These are phyloP conservation scores for Fusarium sp. DNA, from an alignment of 2,329 filamentous ascomycete genomes.

Conservation along the genomic window DNA sequence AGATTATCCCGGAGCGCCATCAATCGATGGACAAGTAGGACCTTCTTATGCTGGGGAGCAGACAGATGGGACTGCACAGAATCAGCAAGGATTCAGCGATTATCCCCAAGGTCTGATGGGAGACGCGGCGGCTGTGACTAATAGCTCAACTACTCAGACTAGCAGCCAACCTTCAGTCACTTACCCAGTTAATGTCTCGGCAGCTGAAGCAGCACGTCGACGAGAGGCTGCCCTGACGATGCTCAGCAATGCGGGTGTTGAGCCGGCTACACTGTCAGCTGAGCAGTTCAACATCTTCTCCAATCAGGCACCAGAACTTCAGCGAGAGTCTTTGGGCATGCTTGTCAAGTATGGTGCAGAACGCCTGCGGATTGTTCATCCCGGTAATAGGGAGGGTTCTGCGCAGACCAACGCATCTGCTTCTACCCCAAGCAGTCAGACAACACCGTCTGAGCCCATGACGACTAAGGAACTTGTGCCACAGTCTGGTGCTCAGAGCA, in stretches of 20 bases:
- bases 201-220: conserved; percentile 63
- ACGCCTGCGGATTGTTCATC: conserved; percentile 67
- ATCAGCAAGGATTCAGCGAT: conserved; percentile 17
- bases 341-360: conserved; percentile 68
- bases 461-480: conserved; percentile 49
- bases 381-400: conserved; percentile 52
- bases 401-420: conserved; percentile 43
- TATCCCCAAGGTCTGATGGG: conserved; percentile 34
- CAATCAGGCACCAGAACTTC: conserved; percentile 68
- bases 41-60: conserved; percentile 20
- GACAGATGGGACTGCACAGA: conserved; percentile 2
- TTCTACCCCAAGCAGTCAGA: conserved; percentile 35
- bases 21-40: conserved; percentile 11
- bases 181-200: conserved; percentile 51
- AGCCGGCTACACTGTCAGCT: conserved; percentile 62
- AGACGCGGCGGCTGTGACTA: conserved; percentile 9
- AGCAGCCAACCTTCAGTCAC: conserved; percentile 13
- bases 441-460: conserved; percentile 40
- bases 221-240: conserved; percentile 61
- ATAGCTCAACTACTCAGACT: conserved; percentile 16
- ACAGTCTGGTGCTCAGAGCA: conserved; percentile 33
- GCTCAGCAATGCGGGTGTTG: conserved; percentile 60
- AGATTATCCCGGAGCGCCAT: conserved; percentile 19
- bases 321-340: conserved; percentile 67
- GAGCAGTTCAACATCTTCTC: conserved; percentile 71